Base-by-base conservation (phyloP, 768 basidiomycete genomes). In the Dendrothele bispora region DNA sequence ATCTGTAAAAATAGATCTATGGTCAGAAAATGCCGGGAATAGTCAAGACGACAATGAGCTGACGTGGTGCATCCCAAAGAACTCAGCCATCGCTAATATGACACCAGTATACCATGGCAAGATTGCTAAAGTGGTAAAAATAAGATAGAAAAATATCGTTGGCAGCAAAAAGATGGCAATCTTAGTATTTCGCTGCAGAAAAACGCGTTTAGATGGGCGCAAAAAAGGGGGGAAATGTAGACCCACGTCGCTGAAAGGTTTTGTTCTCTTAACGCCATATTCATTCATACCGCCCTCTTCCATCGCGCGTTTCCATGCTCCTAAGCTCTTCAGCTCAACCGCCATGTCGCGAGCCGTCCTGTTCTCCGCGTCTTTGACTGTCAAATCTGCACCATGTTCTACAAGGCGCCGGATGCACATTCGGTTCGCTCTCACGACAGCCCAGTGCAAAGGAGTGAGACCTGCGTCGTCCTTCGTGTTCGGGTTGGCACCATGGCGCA, bases 301-400 rank as follows among this genome's bases (percentile, higher is more conserved):
- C 55, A 98, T 64, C 0, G 91, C 95, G 12, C 87, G 80, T 61
- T 86, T 88, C 86, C 88, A 98, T 2, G 95, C 88, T 5, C 86
- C 90, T 21, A 94, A 61, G 53, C 89, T 91, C 68, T 97, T 97
- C 38, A 98, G 73, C 65, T 97, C 93, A 11, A 84, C 77, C 0
- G 97, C 95, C 91, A 99, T 95, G 57, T 98, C 97, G 50, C 87
- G 75, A 39, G 95, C 83, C 1, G 93, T 95, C 60, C 97, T 82
- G 6, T 91, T 89, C 43, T 86, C 83, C 8, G 77, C 80, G 56
- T 97, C 94, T 59, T 88, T 89, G 6, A 85, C 83, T 28, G 73
- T 75, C 18, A 95, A 68, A 60, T 92, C 91, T 1, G 85, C 90
- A 1, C 93, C 95, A 32, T 87, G 88, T 59, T 94, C 90, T 17